Percentiles rank a stretch among this genome's conserved stretches.
phyloP scores from a whole-genome alignment of 1,284 basidiomycete species.

The Apiotrichum sp. region DNA sequence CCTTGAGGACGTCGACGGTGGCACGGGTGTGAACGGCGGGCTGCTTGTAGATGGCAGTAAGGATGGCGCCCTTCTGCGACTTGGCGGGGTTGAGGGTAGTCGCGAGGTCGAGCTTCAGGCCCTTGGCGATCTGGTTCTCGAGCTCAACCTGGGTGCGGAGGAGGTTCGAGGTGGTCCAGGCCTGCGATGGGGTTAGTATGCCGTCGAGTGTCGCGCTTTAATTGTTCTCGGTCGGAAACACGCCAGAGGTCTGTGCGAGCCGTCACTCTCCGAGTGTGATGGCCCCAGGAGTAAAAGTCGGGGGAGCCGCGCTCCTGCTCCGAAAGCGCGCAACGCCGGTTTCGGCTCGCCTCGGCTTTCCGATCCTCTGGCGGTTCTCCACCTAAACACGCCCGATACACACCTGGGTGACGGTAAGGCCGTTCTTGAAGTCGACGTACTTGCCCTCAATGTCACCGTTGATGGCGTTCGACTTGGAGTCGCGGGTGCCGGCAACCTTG shows the following conservation, averaged over 20 bases:
- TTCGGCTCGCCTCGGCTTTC: too few relatives aligned
- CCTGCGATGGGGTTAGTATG: slow-evolving; percentile 36
- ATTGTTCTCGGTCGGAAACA: background rate
- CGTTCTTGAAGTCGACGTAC: slow-evolving; percentile 79
- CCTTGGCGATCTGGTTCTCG: slow-evolving; percentile 96
- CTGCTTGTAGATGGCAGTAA: slow-evolving; percentile 88
- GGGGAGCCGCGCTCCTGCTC: too few relatives aligned
- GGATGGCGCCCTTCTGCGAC: slow-evolving; percentile 69
- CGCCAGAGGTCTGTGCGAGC: background rate
- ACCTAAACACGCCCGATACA: slow-evolving; percentile 9
- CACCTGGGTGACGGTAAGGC: slow-evolving; percentile 76
- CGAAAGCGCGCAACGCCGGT: too few relatives aligned
- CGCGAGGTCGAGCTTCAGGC: slow-evolving; percentile 89
- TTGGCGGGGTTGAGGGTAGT: slow-evolving; percentile 72
- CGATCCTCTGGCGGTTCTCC: too few relatives aligned
- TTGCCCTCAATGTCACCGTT: slow-evolving; percentile 85
- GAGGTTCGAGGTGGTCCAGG: slow-evolving; percentile 90
- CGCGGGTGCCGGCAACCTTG: slow-evolving; percentile 75
- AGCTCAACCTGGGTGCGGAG: slow-evolving; percentile 87
- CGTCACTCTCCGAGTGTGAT: too few relatives aligned
- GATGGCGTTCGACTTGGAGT: slow-evolving; percentile 67
- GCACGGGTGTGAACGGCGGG: slow-evolving; percentile 91
- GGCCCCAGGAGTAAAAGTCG: too few relatives aligned
- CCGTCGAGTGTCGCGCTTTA: background rate
- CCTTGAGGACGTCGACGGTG: slow-evolving; percentile 91